A percentile compares a stretch with the other conserved stretches of the same genome.
Evolutionary conservation across 495 filamentous ascomycete genomes (phyloP).

Genomic region (Hamigera avellanea): DNA sequence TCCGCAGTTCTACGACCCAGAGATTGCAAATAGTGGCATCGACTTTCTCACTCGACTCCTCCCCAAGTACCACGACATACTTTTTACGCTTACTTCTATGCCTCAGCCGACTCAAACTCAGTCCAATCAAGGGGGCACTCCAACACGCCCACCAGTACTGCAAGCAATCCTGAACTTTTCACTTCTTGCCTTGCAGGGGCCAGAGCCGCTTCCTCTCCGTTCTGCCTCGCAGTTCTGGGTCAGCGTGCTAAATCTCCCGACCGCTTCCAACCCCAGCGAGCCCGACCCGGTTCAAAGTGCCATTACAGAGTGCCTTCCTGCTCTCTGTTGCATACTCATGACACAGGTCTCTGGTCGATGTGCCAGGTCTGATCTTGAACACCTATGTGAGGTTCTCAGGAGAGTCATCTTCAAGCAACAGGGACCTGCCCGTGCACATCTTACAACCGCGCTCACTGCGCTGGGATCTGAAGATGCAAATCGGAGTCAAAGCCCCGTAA

Average conservation of each 20-base stretch:
- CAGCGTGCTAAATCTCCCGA: conserved; percentile 27
- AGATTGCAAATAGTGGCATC: conserved; percentile 67
- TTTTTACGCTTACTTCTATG: conserved; percentile 24
- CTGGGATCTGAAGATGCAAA: conserved; percentile 45
- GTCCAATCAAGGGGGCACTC: not conserved
- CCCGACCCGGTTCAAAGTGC: conserved; percentile 38
- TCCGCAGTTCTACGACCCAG: conserved; percentile 49
- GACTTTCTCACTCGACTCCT: conserved; percentile 59
- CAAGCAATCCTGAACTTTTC: conserved; percentile 68
- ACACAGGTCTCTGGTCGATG: conserved; percentile 64
- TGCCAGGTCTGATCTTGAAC: conserved; percentile 65
- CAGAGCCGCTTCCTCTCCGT: conserved; percentile 69
- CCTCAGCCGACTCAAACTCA: conserved; percentile 5
- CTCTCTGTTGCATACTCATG: conserved; percentile 46
- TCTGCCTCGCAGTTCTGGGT: conserved; percentile 78
- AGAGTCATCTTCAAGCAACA: conserved; percentile 57
- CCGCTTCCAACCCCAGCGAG: conserved; percentile 26
- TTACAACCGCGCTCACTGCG: conserved; percentile 43
- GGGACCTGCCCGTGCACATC: conserved; percentile 51
- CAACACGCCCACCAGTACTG: conserved; percentile 27
- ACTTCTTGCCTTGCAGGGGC: conserved; percentile 56
- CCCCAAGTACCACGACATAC: conserved; percentile 41
- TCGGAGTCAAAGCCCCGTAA: conserved; percentile 9
- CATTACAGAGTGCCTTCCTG: conserved; percentile 47
- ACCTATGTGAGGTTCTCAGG: conserved; percentile 65